These are phyloP conservation scores for Zygotorulaspora florentina DNA, from an alignment of 805 yeast species.

Conservation along the genomic window DNA sequence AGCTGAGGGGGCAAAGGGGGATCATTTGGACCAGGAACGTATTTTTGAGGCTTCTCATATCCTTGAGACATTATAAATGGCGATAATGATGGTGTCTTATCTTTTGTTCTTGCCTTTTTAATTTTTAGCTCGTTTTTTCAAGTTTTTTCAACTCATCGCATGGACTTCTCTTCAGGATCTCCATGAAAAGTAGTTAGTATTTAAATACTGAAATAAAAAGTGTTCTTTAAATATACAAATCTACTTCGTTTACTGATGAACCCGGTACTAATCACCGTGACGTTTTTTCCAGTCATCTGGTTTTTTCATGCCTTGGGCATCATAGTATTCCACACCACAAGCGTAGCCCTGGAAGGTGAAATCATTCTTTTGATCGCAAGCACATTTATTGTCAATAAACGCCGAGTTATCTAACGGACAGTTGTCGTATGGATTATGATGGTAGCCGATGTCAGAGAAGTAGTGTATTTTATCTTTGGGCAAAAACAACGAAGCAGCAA, in stretches of 20 bases:
- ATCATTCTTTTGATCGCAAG: conserved; percentile 67
- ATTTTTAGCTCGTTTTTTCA: neutral
- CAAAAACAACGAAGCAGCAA: conserved; percentile 71
- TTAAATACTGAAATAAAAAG: no score
- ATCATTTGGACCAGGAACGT: conserved; percentile 50
- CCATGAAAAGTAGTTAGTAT: neutral
- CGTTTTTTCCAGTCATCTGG: conserved; percentile 60
- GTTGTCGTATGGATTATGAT: conserved; percentile 67
- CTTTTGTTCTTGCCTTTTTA: neutral
- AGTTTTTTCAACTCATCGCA: no score
- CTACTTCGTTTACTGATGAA: no score
- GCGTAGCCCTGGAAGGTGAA: conserved; percentile 69
- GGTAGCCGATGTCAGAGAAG: conserved; percentile 78
- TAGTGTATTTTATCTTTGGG: conserved; percentile 62
- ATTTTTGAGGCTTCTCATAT: conserved; percentile 36
- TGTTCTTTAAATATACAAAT: no score
- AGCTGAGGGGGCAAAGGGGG: conserved; percentile 82
- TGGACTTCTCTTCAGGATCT: neutral
- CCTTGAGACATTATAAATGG: conserved; percentile 2
- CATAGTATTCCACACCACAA: conserved; percentile 60
- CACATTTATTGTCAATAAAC: conserved; percentile 61
- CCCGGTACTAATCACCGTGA: neutral
- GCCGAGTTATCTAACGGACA: conserved; percentile 66
- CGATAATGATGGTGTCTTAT: neutral
- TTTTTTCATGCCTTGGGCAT: conserved; percentile 46